phyloP scores from a whole-genome alignment of 148 eudicot species.

The Vaccinium myrtillus region DNA sequence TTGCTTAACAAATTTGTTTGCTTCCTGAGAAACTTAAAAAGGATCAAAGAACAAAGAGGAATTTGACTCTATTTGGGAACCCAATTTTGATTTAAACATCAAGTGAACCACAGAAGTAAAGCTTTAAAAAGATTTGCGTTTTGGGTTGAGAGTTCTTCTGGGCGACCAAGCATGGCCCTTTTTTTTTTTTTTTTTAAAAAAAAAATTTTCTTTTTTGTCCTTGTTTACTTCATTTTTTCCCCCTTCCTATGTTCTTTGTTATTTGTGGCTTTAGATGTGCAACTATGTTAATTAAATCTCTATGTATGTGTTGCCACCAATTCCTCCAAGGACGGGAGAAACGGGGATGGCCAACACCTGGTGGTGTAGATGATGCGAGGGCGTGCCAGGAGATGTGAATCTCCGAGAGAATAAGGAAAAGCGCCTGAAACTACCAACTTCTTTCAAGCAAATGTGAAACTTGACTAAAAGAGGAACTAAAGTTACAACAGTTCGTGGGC shows the following conservation, averaged over 20 bases:
- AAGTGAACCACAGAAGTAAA: not conserved
- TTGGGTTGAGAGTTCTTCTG: not conserved
- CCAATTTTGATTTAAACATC: not conserved
- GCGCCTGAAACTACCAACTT: too few species aligned
- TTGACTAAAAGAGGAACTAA: too few species aligned
- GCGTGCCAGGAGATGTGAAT: too few species aligned
- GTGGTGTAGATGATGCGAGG: too few species aligned
- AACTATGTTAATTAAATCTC: not conserved
- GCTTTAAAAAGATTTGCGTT: not conserved
- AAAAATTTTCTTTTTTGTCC: not conserved
- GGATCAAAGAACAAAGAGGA: not conserved
- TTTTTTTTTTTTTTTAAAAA: too few species aligned
- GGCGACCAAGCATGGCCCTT: not conserved
- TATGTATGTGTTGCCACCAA: too few species aligned
- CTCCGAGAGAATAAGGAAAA: too few species aligned
- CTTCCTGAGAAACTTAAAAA: not conserved
- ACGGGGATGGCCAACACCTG: too few species aligned
- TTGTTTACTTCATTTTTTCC: not conserved
- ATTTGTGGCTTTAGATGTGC: not conserved
- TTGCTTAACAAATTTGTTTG: not conserved
- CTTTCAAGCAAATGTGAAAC: too few species aligned
- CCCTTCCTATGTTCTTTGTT: not conserved
- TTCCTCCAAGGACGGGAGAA: too few species aligned
- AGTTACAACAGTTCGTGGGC: too few species aligned
- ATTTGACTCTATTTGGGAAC: not conserved